Base-by-base conservation (phyloP, 805 yeast genomes). In the Sugiyamaella valdiviana region DNA sequence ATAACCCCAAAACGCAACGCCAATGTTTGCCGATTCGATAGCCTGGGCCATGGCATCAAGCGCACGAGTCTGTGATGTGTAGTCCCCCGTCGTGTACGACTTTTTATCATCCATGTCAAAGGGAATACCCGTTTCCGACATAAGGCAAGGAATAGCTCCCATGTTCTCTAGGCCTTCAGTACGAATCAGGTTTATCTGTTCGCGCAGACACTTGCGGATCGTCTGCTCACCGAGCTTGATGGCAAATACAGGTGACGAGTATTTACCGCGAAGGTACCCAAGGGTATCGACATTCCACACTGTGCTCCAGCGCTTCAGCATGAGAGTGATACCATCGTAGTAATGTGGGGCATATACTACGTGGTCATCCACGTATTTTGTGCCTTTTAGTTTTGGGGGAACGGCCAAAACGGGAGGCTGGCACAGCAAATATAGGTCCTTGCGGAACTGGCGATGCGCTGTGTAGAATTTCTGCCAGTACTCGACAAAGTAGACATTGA, bases 101-200 rank as follows among this genome's bases (percentile, higher is more conserved):
- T 67, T 71, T 61, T 85, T 86, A 50, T 78, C 73, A 64, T 91
- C 90, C 96, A 91, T 86, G 64, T 93, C 96, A 63, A 83, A 87
- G 2, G 99, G 98, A 83, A 91, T 87, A 5, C 99, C 99, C n/a
- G 91, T 89, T 64, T 91, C 99, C 1, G 95, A 79, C 74, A 93
- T 81, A 19, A 91, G 67, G 7, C 84, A 76, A 0, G 97, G 96
- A 7, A 88, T 72, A 7, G 63, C 44, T 2, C 97, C 97, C 35
- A 90, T 64, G 24, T 75, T 63, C 3, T 73, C 73, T 5, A 67
- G 62, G 3, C 88, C 79, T 61, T 93, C 98, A 17, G 63, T 60
- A 46, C 74, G 76, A 69, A 91, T 76, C 50, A 76, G 83, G n/a
- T 63, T 57, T 49, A 91, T 69, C 66, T 91, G 97, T 42, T 69